Base-by-base conservation (phyloP, 75 land plant species). In the Picea sitchensis region DNA sequence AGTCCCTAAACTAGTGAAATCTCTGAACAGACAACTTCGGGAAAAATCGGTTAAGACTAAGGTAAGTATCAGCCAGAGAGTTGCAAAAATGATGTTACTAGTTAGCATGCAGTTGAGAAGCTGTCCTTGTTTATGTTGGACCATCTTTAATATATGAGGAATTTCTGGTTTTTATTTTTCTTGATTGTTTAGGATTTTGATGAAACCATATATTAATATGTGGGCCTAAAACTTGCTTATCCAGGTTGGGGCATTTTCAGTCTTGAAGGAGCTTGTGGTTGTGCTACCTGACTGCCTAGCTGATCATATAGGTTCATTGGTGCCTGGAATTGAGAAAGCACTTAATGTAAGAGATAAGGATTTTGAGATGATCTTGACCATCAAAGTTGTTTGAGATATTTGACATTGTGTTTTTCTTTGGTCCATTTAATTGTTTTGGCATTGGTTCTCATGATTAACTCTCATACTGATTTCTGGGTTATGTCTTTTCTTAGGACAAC, bases 211-310 rank as follows among this genome's bases (percentile, higher is more conserved):
- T 13, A 13, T 17, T 21, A 56, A 20, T 65, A 21, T 75, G 38
- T 65, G 17, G 54, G 31, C 17, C 18, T 15, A 36, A 65, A 31
- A 30, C 3, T 21, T 78, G 32, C 20, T 44, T 62, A 78, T 84
- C 65, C 92, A 98, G 99, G 94, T 98, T 83, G 99, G 99, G 60
- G 98, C 96, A 76, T 98, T 98, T 82, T 95, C 99, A 59, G 94
- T 98, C 14, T 80, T 98, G 84, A 98, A 95, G 84, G 99, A 98
- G 84, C 91, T 98, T 76, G 99, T 98, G 61, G 85, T 88, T 79
- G 99, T 98, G 60, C 90, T 95, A 80, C 99, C 99, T 26, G 90
- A 98, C 54, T 91, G 96, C 80, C 88, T 98, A 76, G 86, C 96
- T 32, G 98, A 98, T 63, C 96, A 98, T 59, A 90, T 98, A 87